Conservation (phyloP, 2,329 filamentous ascomycete species). For the Trichoderma oligosporum region DNA sequence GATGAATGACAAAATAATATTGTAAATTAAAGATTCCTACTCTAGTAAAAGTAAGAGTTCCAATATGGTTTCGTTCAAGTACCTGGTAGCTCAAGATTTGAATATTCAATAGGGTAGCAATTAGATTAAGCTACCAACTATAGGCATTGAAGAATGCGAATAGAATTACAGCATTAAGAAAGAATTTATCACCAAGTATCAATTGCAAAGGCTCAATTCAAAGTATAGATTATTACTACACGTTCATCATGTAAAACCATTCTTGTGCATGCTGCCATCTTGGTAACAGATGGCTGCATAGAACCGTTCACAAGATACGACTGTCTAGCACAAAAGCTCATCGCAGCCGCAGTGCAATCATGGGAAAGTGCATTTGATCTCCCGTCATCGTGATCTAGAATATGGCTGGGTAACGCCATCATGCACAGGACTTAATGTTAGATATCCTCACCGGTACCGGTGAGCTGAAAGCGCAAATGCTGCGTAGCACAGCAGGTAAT, state of each 20-base stretch:
- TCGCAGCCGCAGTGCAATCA: slow-evolving; percentile 3
- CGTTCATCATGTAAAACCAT: neutral
- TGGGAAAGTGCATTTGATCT: slow-evolving; percentile 1
- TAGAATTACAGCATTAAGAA: too few relatives aligned
- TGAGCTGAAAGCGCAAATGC: slow-evolving; percentile 8
- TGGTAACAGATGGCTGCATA: neutral
- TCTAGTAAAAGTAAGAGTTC: too few relatives aligned
- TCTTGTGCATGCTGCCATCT: neutral
- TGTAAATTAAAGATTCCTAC: too few relatives aligned
- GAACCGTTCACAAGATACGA: neutral
- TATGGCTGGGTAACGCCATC: neutral
- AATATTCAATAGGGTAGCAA: too few relatives aligned
- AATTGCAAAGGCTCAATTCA: too few relatives aligned
- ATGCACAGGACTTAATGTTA: neutral
- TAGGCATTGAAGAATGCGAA: too few relatives aligned
- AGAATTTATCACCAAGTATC: too few relatives aligned
- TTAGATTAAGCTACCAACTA: too few relatives aligned
- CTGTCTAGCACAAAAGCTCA: neutral
- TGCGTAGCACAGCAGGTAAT: slow-evolving; percentile 13
- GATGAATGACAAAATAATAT: too few relatives aligned
- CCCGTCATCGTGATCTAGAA: neutral
- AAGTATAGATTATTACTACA: too few relatives aligned
- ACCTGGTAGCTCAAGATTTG: too few relatives aligned
- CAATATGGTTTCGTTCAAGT: too few relatives aligned
- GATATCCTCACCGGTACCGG: slow-evolving; percentile 3